A percentile compares a stretch with the other conserved stretches of the same genome.
Evolutionary conservation across 1,139 yeast genomes (phyloP).

Genomic region (Fermentozyma sake): DNA sequence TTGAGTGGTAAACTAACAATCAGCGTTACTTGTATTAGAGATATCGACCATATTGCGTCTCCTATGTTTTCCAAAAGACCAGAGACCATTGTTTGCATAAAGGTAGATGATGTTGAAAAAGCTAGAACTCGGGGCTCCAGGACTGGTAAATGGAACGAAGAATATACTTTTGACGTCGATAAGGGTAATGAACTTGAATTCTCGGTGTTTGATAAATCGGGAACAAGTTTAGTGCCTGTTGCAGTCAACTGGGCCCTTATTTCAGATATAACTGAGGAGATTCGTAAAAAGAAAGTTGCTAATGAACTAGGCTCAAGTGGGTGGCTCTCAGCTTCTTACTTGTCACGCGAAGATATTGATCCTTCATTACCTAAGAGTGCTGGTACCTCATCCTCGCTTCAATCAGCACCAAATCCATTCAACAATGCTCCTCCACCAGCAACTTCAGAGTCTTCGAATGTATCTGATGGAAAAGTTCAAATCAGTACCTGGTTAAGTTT

Average conservation of each 20-base stretch:
- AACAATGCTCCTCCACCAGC: conserved; percentile 2
- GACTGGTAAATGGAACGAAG: conserved; percentile 81
- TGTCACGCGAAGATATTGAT: conserved; percentile 22
- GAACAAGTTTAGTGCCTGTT: conserved; percentile 71
- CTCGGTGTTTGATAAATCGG: conserved; percentile 76
- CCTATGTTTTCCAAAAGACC: conserved; percentile 73
- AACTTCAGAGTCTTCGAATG: conserved; percentile 4
- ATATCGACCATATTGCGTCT: conserved; percentile 88
- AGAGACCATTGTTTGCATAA: conserved; percentile 72
- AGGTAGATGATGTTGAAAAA: conserved; percentile 81
- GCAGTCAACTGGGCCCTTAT: conserved; percentile 89
- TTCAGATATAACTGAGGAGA: conserved; percentile 88
- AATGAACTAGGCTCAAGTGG: conserved; percentile 69
- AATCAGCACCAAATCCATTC: neutral
- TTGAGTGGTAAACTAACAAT: conserved; percentile 74
- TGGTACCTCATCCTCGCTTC: neutral
- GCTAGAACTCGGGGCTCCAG: conserved; percentile 74
- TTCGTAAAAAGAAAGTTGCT: conserved; percentile 84
- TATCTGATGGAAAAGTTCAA: conserved; percentile 25
- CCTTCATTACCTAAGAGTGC: conserved; percentile 4
- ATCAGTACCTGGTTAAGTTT: conserved; percentile 86
- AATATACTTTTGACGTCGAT: conserved; percentile 73
- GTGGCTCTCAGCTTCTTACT: conserved; percentile 80
- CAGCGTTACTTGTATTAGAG: conserved; percentile 71
- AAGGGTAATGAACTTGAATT: conserved; percentile 90